Conservation (phyloP, 2,329 filamentous ascomycete genomes). For the Drechslerella stenobrocha region DNA sequence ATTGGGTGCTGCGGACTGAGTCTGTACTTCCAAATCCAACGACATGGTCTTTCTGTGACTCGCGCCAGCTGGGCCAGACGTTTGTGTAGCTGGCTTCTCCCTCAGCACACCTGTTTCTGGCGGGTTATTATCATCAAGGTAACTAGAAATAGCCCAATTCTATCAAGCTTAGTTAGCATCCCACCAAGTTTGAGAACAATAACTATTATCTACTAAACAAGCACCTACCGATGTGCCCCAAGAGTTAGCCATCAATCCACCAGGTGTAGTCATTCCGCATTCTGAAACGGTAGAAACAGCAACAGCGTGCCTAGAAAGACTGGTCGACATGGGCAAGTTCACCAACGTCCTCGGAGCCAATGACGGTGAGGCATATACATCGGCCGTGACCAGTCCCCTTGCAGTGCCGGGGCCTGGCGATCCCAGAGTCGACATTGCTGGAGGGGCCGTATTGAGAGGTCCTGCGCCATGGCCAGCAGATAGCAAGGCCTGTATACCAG, state of each 20-base stretch:
- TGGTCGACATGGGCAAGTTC: slow-evolving; percentile 50
- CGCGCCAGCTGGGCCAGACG: slow-evolving; percentile 50
- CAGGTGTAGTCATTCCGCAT: slow-evolving; percentile 13
- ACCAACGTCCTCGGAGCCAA: slow-evolving; percentile 50
- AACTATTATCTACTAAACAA: background rate
- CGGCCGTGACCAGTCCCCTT: background rate
- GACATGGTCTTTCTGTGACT: slow-evolving; percentile 64
- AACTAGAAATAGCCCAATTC: slow-evolving; percentile 37
- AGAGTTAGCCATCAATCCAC: slow-evolving; percentile 42
- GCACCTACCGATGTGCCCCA: slow-evolving; percentile 41
- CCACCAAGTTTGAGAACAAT: background rate
- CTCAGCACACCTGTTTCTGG: slow-evolving; percentile 50
- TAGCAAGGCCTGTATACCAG: slow-evolving; percentile 81
- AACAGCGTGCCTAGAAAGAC: slow-evolving; percentile 50
- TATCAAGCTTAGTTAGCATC: background rate
- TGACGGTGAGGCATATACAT: slow-evolving; percentile 18
- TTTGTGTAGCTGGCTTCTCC: slow-evolving; percentile 47
- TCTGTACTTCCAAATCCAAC: slow-evolving; percentile 58
- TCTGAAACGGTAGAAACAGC: slow-evolving; percentile 42
- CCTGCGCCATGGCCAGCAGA: slow-evolving; percentile 80
- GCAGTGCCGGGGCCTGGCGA: slow-evolving; percentile 3
- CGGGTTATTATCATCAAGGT: slow-evolving; percentile 10
- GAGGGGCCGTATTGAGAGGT: slow-evolving; percentile 63
- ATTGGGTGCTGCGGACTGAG: slow-evolving; percentile 18
- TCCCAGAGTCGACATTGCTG: slow-evolving; percentile 55